Evolutionary conservation across 192 early-diverging fungal genomes (phyloP).

Genomic region (Mortierella hygrophila): DNA sequence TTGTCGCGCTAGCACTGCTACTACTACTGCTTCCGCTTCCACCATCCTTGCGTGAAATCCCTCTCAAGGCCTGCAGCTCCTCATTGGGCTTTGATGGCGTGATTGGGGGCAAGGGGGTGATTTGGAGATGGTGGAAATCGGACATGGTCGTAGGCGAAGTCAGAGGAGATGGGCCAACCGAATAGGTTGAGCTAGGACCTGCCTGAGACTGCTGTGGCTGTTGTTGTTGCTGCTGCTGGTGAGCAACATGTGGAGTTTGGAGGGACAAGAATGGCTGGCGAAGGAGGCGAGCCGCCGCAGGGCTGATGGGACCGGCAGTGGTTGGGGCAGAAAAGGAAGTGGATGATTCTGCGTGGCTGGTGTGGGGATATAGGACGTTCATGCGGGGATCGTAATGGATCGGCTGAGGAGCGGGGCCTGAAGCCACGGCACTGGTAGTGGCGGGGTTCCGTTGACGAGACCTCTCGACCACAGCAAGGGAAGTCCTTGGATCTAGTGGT

Average conservation of each 20-base stretch:
- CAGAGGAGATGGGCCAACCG: constrained; percentile 7
- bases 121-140: constrained; percentile 25
- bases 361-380: not conserved
- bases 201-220: not conserved
- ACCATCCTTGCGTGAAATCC: constrained; percentile 14
- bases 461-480: constrained; percentile 31
- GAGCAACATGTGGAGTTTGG: not conserved
- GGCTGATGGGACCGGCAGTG: constrained; percentile 29
- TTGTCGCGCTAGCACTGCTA: not conserved
- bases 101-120: constrained; percentile 7
- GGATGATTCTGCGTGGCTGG: constrained; percentile 1
- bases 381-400: constrained; percentile 18
- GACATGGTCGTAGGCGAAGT: constrained; percentile 31
- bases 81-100: constrained; percentile 9
- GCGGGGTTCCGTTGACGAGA: constrained; percentile 40
- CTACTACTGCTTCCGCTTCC: not conserved
- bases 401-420: constrained; percentile 17
- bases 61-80: constrained; percentile 10
- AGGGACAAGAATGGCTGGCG: constrained; percentile 23
- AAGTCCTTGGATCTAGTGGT: constrained; percentile 25
- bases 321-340: not conserved
- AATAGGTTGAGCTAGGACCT: not conserved
- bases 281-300: constrained; percentile 35
- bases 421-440: not conserved
- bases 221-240: constrained; percentile 19